A percentile compares a stretch with the other conserved stretches of the same genome.
Evolutionary conservation across 208 protist species (phyloP).

Genomic region (Zelonia costaricensis): DNA sequence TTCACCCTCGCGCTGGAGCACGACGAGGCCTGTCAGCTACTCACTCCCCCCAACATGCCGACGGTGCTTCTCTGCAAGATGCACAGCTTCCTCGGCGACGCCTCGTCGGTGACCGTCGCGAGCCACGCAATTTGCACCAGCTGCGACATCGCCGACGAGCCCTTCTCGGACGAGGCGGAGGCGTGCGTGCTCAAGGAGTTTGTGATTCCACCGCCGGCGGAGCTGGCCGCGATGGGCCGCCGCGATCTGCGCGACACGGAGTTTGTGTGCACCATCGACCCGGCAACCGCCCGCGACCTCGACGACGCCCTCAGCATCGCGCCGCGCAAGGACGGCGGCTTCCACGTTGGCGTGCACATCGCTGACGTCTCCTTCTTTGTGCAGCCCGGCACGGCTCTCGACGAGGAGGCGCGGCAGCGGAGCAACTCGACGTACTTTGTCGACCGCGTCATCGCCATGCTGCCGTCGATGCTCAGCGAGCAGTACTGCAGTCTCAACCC

Average conservation of each 20-base stretch:
- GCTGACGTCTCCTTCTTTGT: conserved; percentile 94
- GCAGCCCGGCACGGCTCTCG: conserved; percentile 56
- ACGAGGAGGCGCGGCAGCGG: conserved; percentile 84
- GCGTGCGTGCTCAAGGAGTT: conserved; percentile 54
- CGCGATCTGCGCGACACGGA: conserved; percentile 73
- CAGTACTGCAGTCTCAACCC: conserved; percentile 90
- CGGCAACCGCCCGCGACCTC: conserved; percentile 82
- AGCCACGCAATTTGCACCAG: conserved; percentile 52
- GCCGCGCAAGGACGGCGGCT: conserved; percentile 27
- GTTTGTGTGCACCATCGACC: conserved; percentile 91
- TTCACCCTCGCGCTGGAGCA: conserved; percentile 45
- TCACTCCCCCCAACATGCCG: conserved; percentile 3
- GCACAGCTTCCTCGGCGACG: conserved; percentile 34
- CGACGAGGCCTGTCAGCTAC: conserved; percentile 9
- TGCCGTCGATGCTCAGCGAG: conserved; percentile 88
- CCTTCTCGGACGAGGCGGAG: conserved; percentile 75
- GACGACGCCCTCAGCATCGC: conserved; percentile 89
- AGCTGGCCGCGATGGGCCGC: conserved; percentile 44
- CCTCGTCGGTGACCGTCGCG: conserved; percentile 42
- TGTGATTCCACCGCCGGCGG: conserved; percentile 41
- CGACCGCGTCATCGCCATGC: conserved; percentile 90
- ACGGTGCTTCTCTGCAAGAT: conserved; percentile 37
- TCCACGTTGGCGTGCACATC: conserved; percentile 95
- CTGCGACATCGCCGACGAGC: conserved; percentile 33
- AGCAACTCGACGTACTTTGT: conserved; percentile 90